phyloP scores from a whole-genome alignment of 2,329 filamentous ascomycete genomes.

The Rhinocladiella similis region DNA sequence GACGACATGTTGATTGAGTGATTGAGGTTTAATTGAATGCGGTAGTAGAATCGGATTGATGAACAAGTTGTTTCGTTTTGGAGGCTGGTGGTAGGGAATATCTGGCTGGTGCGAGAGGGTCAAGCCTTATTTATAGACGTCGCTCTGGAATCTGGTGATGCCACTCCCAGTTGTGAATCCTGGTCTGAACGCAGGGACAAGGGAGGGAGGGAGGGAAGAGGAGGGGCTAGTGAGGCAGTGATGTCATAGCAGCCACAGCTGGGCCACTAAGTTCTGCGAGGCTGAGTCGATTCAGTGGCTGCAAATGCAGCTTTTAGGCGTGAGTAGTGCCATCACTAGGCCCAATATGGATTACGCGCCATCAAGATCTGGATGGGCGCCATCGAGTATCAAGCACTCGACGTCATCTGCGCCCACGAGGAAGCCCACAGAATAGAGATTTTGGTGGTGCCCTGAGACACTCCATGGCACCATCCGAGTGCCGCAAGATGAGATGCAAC shows the following conservation, averaged over 20 bases:
- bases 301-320: too few species aligned
- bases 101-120: not conserved
- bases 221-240: not conserved
- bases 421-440: too few species aligned
- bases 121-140: not conserved
- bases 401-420: not conserved
- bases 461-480: not conserved
- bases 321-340: too few species aligned
- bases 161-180: not conserved
- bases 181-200: not conserved
- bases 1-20: slow-evolving; percentile 18
- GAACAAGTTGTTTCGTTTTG: not conserved
- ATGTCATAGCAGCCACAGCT: slow-evolving; percentile 2
- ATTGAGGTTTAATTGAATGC: not conserved
- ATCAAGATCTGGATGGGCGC: not conserved
- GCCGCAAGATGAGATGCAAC: not conserved
- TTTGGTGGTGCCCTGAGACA: not conserved
- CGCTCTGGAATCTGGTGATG: not conserved
- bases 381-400: not conserved
- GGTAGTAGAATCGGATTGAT: not conserved
- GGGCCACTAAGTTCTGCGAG: not conserved
- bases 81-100: not conserved
- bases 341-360: not conserved
- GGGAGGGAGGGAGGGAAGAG: not conserved
- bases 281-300: not conserved